Evolutionary conservation across 2,329 filamentous ascomycete genomes (phyloP).

Genomic region (Talaromyces atroroseus): DNA sequence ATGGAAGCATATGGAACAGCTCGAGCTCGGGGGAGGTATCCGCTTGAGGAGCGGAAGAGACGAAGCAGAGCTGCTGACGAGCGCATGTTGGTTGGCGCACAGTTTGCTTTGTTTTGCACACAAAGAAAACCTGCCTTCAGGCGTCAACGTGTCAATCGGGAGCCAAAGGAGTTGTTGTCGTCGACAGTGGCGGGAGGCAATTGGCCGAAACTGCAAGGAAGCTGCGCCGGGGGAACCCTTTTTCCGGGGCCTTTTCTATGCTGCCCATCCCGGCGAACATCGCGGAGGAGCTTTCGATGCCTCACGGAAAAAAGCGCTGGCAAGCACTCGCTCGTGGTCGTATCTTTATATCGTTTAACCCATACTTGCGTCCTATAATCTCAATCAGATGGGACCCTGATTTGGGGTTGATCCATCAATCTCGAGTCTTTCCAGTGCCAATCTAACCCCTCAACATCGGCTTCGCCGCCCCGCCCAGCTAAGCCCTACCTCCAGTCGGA

Average conservation of each 20-base stretch:
- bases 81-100: constrained; percentile 16
- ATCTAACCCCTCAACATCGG: neutral
- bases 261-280: constrained; percentile 20
- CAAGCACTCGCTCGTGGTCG: neutral
- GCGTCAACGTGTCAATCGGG: neutral
- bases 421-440: constrained; percentile 2
- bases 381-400: neutral
- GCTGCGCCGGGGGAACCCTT: constrained; percentile 23
- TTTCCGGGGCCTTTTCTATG: constrained; percentile 17
- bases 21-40: constrained; percentile 16
- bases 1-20: constrained; percentile 10
- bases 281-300: constrained; percentile 2
- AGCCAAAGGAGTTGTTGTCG: neutral
- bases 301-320: neutral
- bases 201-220: constrained; percentile 7
- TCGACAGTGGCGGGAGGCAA: constrained; percentile 1
- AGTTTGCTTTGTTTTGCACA: neutral
- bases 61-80: constrained; percentile 16
- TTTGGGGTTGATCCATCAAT: constrained; percentile 10
- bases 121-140: neutral
- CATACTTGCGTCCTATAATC: neutral
- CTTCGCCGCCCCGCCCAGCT: constrained; percentile 7
- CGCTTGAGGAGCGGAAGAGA: constrained; percentile 20
- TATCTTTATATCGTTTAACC: neutral
- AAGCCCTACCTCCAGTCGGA: constrained; percentile 1